Conservation (phyloP, 2,329 filamentous ascomycete species). For the Colletotrichum graminicola region DNA sequence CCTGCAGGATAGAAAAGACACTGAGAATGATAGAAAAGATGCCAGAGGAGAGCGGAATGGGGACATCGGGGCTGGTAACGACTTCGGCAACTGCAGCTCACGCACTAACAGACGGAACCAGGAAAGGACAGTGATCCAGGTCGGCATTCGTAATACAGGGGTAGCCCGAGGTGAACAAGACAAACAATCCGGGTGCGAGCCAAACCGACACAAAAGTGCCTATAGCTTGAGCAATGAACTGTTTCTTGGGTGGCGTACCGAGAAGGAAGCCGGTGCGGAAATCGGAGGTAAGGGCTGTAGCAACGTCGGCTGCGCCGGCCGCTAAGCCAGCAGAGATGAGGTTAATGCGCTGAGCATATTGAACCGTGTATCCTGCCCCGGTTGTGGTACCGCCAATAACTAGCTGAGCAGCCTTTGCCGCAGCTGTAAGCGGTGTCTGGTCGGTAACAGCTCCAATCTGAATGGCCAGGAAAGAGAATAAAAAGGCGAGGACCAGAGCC, state of each 20-base stretch:
- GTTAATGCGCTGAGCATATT: slow-evolving; percentile 69
- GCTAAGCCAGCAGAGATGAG: slow-evolving; percentile 66
- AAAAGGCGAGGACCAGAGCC: slow-evolving; percentile 67
- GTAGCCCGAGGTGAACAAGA: slow-evolving; percentile 72
- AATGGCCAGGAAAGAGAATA: slow-evolving; percentile 72
- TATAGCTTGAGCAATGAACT: slow-evolving; percentile 70
- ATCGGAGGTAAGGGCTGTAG: slow-evolving; percentile 64
- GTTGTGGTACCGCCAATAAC: slow-evolving; percentile 70
- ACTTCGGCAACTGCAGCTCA: slow-evolving; percentile 72
- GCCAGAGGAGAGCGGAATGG: slow-evolving; percentile 66
- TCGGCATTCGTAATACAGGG: slow-evolving; percentile 68
- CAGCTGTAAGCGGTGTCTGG: slow-evolving; percentile 74
- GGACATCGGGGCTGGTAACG: slow-evolving; percentile 68
- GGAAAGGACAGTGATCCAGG: slow-evolving; percentile 64
- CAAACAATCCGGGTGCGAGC: slow-evolving; percentile 71
- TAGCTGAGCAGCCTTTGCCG: slow-evolving; percentile 75
- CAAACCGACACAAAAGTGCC: slow-evolving; percentile 70
- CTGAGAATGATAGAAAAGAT: slow-evolving; percentile 70
- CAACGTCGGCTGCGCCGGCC: slow-evolving; percentile 60
- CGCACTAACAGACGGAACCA: slow-evolving; percentile 68
- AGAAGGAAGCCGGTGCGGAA: slow-evolving; percentile 73
- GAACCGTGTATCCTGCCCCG: slow-evolving; percentile 59
- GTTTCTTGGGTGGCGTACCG: slow-evolving; percentile 68
- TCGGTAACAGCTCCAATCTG: slow-evolving; percentile 72
- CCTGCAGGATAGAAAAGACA: slow-evolving; percentile 63